Evolutionary conservation across 805 yeast genomes (phyloP), one percentile per base, ranked within the genome.

Genomic region (Monosporozyma unispora): DNA sequence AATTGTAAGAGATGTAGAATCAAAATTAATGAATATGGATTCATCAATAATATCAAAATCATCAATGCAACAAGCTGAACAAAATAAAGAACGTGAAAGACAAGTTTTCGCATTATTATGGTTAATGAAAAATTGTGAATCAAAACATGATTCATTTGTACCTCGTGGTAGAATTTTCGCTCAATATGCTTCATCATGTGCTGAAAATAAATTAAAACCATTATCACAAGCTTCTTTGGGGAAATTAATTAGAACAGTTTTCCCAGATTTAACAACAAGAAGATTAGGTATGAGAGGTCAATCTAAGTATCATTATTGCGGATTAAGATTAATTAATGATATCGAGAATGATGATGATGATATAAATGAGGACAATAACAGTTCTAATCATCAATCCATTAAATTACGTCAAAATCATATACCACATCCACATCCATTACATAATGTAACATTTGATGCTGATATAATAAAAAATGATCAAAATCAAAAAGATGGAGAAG

Each of bases 231-330:
- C 95, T 1, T 79, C 86, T 2, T 78, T 87, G 59, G 96, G 95
- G 3, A 85, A 83, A 58, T 68, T 84, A 41, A 87, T 86, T 18
- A 72, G 82, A 50, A 70, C 81, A 4, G 66, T 79, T 4, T 84
- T 76, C 57, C 93, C 95, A 0, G 70, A 72, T 48, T 70, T 87
- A 52, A 79, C 81, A 28, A 84, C 93, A 0, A 75, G 95, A 54
- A 74, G 96, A 48, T 70, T 88, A 48, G 96, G 96, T 1, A 79
- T 82, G 63, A 73, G 95, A 46, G 90, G 90, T 2, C 84, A 82
- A 59, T 81, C 91, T 19, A 84, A 84, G 61, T 89, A 89, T 65
- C 95, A 87, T 63, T 88, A 87, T 60, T 84, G 91, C 65, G 95
- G 95, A 2, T 73, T 89, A 47, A 47, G 14, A 23, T 41, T 47